phyloP scores from a whole-genome alignment of 768 basidiomycete genomes.

The Phanerodontia chrysosporium region DNA sequence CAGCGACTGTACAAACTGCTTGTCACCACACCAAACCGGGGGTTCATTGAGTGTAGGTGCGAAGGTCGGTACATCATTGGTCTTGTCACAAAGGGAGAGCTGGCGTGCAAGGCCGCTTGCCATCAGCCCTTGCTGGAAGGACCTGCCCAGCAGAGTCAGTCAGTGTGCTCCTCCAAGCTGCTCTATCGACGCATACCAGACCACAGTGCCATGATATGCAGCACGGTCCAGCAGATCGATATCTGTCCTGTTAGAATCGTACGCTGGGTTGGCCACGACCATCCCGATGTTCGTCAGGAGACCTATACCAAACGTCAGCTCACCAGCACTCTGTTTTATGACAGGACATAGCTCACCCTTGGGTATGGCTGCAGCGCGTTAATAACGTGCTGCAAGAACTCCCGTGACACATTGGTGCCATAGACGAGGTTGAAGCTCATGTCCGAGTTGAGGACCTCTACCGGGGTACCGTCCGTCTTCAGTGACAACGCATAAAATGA shows the following conservation, averaged over 20 bases:
- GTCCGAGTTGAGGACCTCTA: conserved; percentile 43
- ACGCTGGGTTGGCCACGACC: conserved; percentile 41
- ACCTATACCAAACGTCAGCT: conserved; percentile 19
- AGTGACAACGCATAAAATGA: conserved; percentile 39
- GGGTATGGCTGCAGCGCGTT: conserved; percentile 41
- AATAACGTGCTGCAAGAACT: conserved; percentile 33
- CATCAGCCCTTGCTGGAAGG: conserved; percentile 43
- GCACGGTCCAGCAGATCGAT: conserved; percentile 32
- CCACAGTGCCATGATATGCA: conserved; percentile 34
- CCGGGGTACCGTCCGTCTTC: conserved; percentile 33
- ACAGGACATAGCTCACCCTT: conserved; percentile 2
- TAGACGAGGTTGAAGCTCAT: conserved; percentile 38
- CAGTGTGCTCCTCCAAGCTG: neutral
- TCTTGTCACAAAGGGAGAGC: conserved; percentile 20
- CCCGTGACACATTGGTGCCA: conserved; percentile 33
- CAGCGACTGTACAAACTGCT: conserved; percentile 28
- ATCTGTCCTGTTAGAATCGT: conserved; percentile 38
- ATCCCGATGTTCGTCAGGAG: conserved; percentile 43
- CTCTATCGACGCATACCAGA: conserved; percentile 23
- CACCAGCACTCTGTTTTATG: neutral
- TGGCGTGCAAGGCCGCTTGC: conserved; percentile 33
- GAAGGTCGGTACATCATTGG: conserved; percentile 3
- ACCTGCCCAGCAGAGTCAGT: conserved; percentile 17
- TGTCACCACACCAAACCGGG: conserved; percentile 37
- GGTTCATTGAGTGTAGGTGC: neutral